Percentiles rank a stretch among this genome's conserved stretches.
These are phyloP conservation scores for Cutaneotrichosporon sp. DNA, from an alignment of 1,284 basidiomycete genomes.

Conservation along the genomic window DNA sequence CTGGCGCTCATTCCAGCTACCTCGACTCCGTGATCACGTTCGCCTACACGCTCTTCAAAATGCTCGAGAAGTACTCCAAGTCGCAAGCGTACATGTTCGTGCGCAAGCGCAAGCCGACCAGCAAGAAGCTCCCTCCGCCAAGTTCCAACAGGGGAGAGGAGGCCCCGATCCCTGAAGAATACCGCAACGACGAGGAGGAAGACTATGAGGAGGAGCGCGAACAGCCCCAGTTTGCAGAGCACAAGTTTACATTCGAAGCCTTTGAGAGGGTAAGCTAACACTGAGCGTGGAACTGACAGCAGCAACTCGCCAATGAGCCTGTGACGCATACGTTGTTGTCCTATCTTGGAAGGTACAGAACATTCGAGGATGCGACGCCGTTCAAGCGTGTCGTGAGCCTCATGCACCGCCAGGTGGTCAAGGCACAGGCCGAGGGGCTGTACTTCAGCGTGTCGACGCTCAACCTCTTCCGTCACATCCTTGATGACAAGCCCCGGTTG, in stretches of 20 bases:
- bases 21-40: slow-evolving; percentile 80
- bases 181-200: slow-evolving; percentile 55
- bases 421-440: slow-evolving; percentile 81
- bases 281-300: slow-evolving; percentile 7
- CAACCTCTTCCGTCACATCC: slow-evolving; percentile 75
- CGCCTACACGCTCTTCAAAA: slow-evolving; percentile 73
- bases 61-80: slow-evolving; percentile 84
- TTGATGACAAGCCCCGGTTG: slow-evolving; percentile 71
- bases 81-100: slow-evolving; percentile 71
- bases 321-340: slow-evolving; percentile 76
- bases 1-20: slow-evolving; percentile 57
- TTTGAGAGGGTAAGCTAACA: slow-evolving; percentile 72
- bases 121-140: slow-evolving; percentile 59
- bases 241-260: slow-evolving; percentile 81
- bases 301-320: slow-evolving; percentile 82
- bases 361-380: slow-evolving; percentile 72
- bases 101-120: slow-evolving; percentile 63
- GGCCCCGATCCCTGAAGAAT: slow-evolving; percentile 41
- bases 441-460: slow-evolving; percentile 83
- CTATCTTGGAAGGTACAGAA: slow-evolving; percentile 76
- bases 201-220: slow-evolving; percentile 61
- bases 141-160: slow-evolving; percentile 40
- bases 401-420: slow-evolving; percentile 83
- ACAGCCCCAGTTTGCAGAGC: slow-evolving; percentile 67
- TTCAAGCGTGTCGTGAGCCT: slow-evolving; percentile 82